These are phyloP conservation scores for Rosa lucieae DNA, from an alignment of 306 rosid genomes.

Conservation along the genomic window DNA sequence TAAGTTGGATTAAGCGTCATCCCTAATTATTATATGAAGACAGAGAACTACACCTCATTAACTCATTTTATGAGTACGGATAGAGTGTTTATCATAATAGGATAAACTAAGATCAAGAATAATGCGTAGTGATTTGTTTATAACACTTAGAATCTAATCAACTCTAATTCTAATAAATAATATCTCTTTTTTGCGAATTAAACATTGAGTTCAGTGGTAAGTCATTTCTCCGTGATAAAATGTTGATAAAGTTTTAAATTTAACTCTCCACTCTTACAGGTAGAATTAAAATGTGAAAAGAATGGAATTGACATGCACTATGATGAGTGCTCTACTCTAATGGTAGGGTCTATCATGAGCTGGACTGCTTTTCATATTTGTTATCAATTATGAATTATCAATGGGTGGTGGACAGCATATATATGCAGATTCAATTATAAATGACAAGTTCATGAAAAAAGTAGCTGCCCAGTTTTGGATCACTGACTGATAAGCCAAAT, in stretches of 20 bases:
- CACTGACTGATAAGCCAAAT: neutral
- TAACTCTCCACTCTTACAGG: too few species aligned
- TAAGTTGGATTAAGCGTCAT: neutral
- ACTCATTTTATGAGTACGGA: neutral
- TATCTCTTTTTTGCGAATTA: neutral
- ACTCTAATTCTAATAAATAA: neutral
- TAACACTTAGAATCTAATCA: neutral
- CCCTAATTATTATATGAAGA: neutral
- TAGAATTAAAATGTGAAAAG: neutral
- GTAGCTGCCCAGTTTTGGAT: neutral
- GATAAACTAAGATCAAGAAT: neutral
- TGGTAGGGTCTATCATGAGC: neutral
- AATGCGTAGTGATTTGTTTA: neutral
- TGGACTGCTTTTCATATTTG: neutral
- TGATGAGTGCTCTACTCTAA: neutral
- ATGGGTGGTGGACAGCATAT: constrained; percentile 3
- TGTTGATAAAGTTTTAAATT: neutral
- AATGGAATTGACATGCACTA: neutral
- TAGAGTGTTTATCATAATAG: too few species aligned
- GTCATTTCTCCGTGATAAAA: neutral
- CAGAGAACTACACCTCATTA: neutral
- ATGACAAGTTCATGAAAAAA: constrained; percentile 5
- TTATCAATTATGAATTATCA: neutral
- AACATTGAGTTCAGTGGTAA: neutral
- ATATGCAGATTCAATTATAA: constrained; percentile 11